Evolutionary conservation across 495 filamentous ascomycete species (phyloP), one percentile per base, ranked within the genome.

Genomic region (Hypoxylon fragiforme): DNA sequence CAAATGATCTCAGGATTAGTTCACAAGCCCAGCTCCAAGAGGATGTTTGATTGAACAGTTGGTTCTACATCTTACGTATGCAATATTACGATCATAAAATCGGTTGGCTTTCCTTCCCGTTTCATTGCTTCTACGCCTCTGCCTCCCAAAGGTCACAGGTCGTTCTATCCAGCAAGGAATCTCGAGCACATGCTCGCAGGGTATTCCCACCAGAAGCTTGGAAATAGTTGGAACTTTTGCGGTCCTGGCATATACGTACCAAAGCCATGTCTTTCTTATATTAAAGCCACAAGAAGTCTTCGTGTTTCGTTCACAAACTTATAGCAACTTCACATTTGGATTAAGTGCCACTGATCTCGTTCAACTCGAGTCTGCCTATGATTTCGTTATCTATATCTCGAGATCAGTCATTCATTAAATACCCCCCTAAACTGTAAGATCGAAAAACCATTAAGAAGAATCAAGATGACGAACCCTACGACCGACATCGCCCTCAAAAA

Each of bases 401-500:
- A 28, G 4, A 9, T 28, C 24, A 28, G 4, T 28, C 24, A 28
- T 9, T 9, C n/a, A n/a, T n/a, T n/a, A n/a, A n/a, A n/a, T n/a
- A n/a, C n/a, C n/a, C n/a, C n/a, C n/a, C n/a, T n/a, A n/a, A 28
- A 4, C 24, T 28, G 24, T 28, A 28, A 28, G n/a, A n/a, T n/a
- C n/a, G n/a, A n/a, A n/a, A n/a, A n/a, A n/a, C n/a, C n/a, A n/a
- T n/a, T n/a, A n/a, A n/a, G n/a, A n/a, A 13, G 19, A 38, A 42
- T 15, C 46, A 59, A 53, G 21, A 77, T 76, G 66, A 65, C 73
- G 32, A 80, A 76, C 32, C 53, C 70, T 14, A 73, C 68, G 7
- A 68, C 87, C 28, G 73, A 78, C 15, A 77, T 90, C 54, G 78
- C 74, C 13, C 68, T 91, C 15, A 72, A 80, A 55, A 91, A 91